A percentile compares a stretch with the other conserved stretches of the same genome.
Evolutionary conservation across 345 rosid species (phyloP).

Genomic region (Theobroma cacao): DNA sequence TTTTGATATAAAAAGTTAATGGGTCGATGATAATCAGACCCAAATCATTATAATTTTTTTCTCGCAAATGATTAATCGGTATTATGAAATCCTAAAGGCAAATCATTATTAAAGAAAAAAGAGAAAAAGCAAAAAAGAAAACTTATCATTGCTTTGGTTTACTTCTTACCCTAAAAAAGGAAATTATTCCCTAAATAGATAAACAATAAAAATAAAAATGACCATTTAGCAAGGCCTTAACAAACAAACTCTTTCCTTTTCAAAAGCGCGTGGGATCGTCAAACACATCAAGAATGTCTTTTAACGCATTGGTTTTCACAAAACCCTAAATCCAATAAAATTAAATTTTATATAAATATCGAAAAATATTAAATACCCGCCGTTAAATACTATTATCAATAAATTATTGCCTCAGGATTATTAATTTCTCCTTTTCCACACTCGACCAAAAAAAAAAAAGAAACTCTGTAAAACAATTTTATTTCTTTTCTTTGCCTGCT

Average conservation of each 20-base stretch:
- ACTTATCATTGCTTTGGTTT: not conserved
- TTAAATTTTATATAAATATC: not conserved
- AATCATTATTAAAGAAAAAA: not conserved
- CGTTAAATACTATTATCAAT: constrained; percentile 1
- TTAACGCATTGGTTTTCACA: constrained; percentile 8
- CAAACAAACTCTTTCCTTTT: not conserved
- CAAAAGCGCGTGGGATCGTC: constrained; percentile 31
- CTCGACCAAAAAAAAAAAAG: not conserved
- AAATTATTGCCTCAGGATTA: not conserved
- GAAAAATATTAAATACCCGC: not conserved
- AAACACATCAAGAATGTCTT: constrained; percentile 41
- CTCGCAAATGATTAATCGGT: too few relatives aligned
- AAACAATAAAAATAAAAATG: not conserved
- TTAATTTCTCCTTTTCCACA: not conserved
- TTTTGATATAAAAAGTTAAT: too few relatives aligned
- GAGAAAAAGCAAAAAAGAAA: not conserved
- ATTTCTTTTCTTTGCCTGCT: constrained; percentile 23
- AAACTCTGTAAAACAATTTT: constrained; percentile 22
- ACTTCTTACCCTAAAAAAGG: not conserved
- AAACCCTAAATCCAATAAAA: constrained; percentile 3
- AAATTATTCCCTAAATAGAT: not conserved
- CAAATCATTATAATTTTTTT: too few relatives aligned
- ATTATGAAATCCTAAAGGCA: not conserved
- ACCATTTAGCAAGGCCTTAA: not conserved
- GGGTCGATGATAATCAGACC: too few relatives aligned